Base-by-base conservation (phyloP, 2,329 filamentous ascomycete species). In the Epichloe bromicola region DNA sequence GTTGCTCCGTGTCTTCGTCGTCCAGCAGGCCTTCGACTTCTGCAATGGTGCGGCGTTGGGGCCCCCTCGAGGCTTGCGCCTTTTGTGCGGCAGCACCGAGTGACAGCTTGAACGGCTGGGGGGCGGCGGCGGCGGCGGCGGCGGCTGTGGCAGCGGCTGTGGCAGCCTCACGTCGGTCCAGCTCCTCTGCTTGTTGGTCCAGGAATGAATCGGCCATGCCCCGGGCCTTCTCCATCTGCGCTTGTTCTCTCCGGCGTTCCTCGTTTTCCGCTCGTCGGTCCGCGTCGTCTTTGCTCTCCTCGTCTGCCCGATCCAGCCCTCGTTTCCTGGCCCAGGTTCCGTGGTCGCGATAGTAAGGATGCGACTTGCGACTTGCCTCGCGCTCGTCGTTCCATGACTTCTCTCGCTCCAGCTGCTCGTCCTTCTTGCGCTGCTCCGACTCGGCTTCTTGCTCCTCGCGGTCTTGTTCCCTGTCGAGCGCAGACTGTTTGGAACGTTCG, bases 21-120 rank as follows among this genome's bases (percentile, higher is more conserved):
- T 97, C 93, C 57, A 98, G 74, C 1, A 98, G 74, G 34, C 88
- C 88, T 72, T 97, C 93, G 51, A 98, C 88, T 64, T 98, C 93
- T 51, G 89, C 89, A 55, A 95, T 84, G 0, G 88, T 95, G 54
- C 89, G 85, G 53, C 87, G 79, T 52, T 79, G 74, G 0, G 79
- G 71, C 1, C 70, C 70, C 40, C 75, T 72, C 52, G 78, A 77
- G 0, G 76, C 76, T 47, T 79, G 76, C 0, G 75, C 75, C 59
- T 75, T 88, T 65, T 94, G 88, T 0, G 88, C 87, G 0, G 90
- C 88, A 1, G 88, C 88, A 50, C 90, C 90, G 26, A 97, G 83
- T 1, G 89, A 95, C 52, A 97, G 78, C 67, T 95, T 97, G 78
- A 97, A 94, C 23, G 84, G 83, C 61, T 87, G 83, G 3, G 86